Evolutionary conservation across 2,329 filamentous ascomycete species (phyloP), one percentile per base, ranked within the genome.

Genomic region (Colletotrichum tropicale): DNA sequence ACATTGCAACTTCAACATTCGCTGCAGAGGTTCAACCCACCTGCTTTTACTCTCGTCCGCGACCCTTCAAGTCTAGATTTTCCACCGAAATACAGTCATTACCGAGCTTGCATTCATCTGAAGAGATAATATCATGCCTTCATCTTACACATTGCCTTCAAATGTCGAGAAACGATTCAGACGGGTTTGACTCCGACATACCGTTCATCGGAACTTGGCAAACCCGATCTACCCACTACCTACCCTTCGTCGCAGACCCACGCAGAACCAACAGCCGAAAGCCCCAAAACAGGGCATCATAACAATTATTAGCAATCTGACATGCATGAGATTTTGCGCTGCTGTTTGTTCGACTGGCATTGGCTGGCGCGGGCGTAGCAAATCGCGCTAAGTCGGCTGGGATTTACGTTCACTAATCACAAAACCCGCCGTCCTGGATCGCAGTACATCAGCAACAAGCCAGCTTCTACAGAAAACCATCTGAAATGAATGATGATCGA

Each of bases 401-500:
- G 26, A 30, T 3, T 21, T 0, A 12, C 26, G 66, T 61, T 61
- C 55, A 69, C 55, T 69, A 69, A 69, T 62, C 55, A 69, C 32
- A 32, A 48, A 32, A 3, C 7, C 55, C 15, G 2, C 24, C 3
- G 26, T 6, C 55, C 13, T 3, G n/a, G 15, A 28, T 10, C 8
- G 24, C 24, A 28, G n/a, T 0, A 58, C 21, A 28, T 15, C 24
- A 58, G 16, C 24, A 16, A 3, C 43, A 52, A 12, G 3, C 7
- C 4, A 7, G 43, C 43, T 21, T 21, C 10, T 21, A 13, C 43
- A 52, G 43, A 1, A 52, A 3, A 13, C 43, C n/a, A 52, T 21
- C n/a, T 21, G 4, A 13, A 48, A 16, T 16, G 0, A 48, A 13
- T 7, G 43, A 4, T 52, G 12, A 21, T 7, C 0, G 43, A 52